phyloP scores from a whole-genome alignment of 352 stramenopile genomes.

The Halophytophthora polymorphica region DNA sequence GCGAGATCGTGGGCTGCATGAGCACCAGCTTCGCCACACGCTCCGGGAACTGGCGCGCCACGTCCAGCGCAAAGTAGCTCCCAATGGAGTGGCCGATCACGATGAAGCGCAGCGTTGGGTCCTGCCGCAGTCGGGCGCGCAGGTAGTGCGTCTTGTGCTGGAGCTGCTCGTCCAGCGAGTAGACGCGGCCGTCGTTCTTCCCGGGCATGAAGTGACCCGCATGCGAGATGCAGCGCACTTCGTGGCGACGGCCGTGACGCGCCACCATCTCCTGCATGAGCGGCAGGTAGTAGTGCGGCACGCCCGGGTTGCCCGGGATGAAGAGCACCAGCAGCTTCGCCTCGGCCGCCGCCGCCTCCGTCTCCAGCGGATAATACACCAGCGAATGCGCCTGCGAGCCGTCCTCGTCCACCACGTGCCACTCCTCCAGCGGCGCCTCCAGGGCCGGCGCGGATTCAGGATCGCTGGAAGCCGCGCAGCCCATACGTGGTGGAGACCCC shows the following conservation, averaged over 20 bases:
- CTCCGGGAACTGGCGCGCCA: conserved; percentile 49
- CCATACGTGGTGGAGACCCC: conserved; percentile 5
- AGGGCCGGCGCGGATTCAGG: conserved; percentile 7
- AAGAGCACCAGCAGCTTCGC: conserved; percentile 55
- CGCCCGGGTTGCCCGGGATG: conserved; percentile 61
- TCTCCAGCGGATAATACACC: conserved; percentile 33
- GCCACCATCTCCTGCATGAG: conserved; percentile 55
- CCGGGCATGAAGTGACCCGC: conserved; percentile 63
- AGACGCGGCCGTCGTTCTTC: conserved; percentile 51
- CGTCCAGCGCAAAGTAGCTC: conserved; percentile 46
- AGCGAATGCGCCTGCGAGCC: conserved; percentile 43
- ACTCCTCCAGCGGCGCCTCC: conserved; percentile 36
- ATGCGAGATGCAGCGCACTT: conserved; percentile 62
- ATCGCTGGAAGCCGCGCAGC: conserved; percentile 2
- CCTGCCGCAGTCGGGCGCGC: conserved; percentile 29
- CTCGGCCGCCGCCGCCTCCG: not conserved
- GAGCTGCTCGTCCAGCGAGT: conserved; percentile 55
- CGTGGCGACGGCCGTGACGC: conserved; percentile 28
- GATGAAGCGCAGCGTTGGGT: conserved; percentile 46
- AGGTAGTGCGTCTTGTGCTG: conserved; percentile 58
- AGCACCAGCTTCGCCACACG: conserved; percentile 58
- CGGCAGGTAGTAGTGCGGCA: conserved; percentile 64
- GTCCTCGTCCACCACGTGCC: conserved; percentile 39
- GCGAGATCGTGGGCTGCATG: conserved; percentile 70
- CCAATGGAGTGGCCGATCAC: conserved; percentile 73